Base-by-base conservation (phyloP, 1,284 basidiomycete species). In the Ganoderma meredithae region DNA sequence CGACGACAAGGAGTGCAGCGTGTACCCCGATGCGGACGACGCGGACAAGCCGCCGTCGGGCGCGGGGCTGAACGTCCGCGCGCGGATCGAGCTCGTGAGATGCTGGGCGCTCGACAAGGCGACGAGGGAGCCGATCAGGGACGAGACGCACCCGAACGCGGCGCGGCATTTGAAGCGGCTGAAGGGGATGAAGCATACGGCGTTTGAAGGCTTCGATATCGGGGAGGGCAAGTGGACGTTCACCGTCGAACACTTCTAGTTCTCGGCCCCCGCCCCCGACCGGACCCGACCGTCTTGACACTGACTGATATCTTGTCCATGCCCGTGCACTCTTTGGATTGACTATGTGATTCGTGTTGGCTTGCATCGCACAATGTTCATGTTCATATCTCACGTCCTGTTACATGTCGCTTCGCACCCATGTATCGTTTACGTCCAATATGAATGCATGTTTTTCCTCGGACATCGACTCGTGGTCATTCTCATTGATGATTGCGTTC, bases 91-190 rank as follows among this genome's bases (percentile, higher is more conserved):
- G 62, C 84, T 99, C 43, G 83, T 95, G 71, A 86, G 90, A 56
- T 97, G 95, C 82, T 99, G 94, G 92, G 87, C 95, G 44, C 84
- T 91, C 67, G 96, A 99, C 82, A 97, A 97, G 83, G 93, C 95
- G 33, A 97, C 95, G 58, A 86, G 95, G 69, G 91, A 97, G 79
- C 93, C 95, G 47, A 91, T 99, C 81, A 96, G 92, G 79, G 95
- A 99, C 75, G 84, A 88, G 66, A 86, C 85, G 52, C 88, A 96
- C 77, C 88, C 92, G n/a, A 81, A 84, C 56, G 89, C 90, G 65
- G 83, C 89, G 63, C 91, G 93, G 76, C 95, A 97, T 79, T 74
- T 96, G 75, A 95, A 94, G 82, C 88, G 94, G 74, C 83, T 99
- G 79, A 91, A 91, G 84, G 88, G 86, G 71, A 95, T 97, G 85